Conservation (phyloP, 2,329 filamentous ascomycete genomes). For the Sarocladiaceae sp. region DNA sequence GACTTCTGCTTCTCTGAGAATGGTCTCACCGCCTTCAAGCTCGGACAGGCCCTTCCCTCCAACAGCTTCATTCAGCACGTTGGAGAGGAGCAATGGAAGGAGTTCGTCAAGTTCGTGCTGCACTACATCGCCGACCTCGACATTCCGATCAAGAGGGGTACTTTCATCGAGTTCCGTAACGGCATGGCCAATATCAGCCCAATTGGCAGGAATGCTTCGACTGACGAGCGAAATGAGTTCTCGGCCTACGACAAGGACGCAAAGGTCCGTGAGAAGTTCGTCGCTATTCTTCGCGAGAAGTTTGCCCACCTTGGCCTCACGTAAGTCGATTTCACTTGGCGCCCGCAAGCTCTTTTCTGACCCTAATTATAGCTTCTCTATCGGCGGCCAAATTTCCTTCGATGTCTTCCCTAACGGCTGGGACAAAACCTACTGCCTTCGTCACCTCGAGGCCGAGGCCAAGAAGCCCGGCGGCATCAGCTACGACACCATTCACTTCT, state of each 20-base stretch:
- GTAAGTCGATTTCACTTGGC: slow-evolving; percentile 44
- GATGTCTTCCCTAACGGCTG: slow-evolving; percentile 95
- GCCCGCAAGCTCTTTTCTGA: background rate
- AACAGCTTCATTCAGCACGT: slow-evolving; percentile 90
- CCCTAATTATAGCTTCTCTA: slow-evolving; percentile 63
- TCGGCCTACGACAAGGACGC: slow-evolving; percentile 75
- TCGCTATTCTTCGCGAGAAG: slow-evolving; percentile 70
- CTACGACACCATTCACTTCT: slow-evolving; percentile 93
- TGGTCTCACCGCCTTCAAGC: slow-evolving; percentile 84
- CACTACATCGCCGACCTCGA: slow-evolving; percentile 83
- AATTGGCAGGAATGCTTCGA: slow-evolving; percentile 80
- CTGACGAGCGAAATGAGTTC: slow-evolving; percentile 76
- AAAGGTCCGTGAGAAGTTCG: slow-evolving; percentile 72
- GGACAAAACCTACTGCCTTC: slow-evolving; percentile 98
- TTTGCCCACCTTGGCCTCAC: slow-evolving; percentile 84
- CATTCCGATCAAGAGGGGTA: slow-evolving; percentile 77
- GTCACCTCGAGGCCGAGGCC: slow-evolving; percentile 79
- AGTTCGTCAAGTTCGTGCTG: slow-evolving; percentile 70
- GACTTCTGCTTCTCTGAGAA: slow-evolving; percentile 99
- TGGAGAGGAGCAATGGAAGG: slow-evolving; percentile 79
- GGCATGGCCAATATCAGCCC: slow-evolving; percentile 88
- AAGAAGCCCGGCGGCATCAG: slow-evolving; percentile 63
- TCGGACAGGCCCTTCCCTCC: slow-evolving; percentile 70
- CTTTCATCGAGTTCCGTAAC: slow-evolving; percentile 84
- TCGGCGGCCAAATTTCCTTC: slow-evolving; percentile 97